Evolutionary conservation across 176 grass and related monocot genomes (phyloP).

Genomic region (Hsuehochloa calcarea): DNA sequence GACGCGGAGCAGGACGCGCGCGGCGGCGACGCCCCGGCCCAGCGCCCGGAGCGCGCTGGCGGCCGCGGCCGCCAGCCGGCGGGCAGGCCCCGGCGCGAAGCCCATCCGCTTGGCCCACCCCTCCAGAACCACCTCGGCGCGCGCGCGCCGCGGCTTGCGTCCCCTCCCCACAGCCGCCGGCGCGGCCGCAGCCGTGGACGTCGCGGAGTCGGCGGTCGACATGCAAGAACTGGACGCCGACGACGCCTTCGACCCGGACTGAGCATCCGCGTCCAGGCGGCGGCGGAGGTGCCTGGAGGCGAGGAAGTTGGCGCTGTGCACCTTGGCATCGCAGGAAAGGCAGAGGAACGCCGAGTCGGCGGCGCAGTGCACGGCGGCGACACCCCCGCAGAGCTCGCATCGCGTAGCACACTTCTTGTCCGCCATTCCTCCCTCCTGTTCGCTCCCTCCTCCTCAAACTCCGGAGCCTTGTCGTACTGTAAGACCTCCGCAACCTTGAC

Average conservation of each 20-base stretch:
- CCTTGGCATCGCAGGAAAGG: conserved; percentile 63
- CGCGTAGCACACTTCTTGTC: background rate
- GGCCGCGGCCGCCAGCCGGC: conserved; percentile 1
- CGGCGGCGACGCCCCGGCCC: conserved; percentile 18
- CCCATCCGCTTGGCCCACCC: conserved; percentile 46
- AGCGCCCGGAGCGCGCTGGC: conserved; percentile 12
- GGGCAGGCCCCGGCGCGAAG: background rate
- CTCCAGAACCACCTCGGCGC: conserved; percentile 37
- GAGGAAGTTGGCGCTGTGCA: conserved; percentile 94
- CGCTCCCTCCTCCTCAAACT: background rate
- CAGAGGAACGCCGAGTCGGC: conserved; percentile 84
- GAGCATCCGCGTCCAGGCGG: background rate
- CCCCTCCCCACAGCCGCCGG: background rate
- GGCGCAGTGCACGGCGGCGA: conserved; percentile 77
- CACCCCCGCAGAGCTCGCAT: conserved; percentile 64
- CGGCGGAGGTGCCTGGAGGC: conserved; percentile 68
- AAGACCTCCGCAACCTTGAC: background rate
- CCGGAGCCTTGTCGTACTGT: background rate
- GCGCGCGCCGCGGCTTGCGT: background rate
- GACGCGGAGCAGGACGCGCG: conserved; percentile 36
- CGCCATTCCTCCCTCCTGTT: background rate
- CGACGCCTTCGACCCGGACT: conserved; percentile 12
- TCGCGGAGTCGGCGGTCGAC: conserved; percentile 43
- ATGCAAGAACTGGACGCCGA: conserved; percentile 44
- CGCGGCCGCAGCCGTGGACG: background rate